Percentiles rank a stretch among this genome's conserved stretches.
phyloP scores from a whole-genome alignment of 2,329 filamentous ascomycete species.

The Alternaria infectoria region DNA sequence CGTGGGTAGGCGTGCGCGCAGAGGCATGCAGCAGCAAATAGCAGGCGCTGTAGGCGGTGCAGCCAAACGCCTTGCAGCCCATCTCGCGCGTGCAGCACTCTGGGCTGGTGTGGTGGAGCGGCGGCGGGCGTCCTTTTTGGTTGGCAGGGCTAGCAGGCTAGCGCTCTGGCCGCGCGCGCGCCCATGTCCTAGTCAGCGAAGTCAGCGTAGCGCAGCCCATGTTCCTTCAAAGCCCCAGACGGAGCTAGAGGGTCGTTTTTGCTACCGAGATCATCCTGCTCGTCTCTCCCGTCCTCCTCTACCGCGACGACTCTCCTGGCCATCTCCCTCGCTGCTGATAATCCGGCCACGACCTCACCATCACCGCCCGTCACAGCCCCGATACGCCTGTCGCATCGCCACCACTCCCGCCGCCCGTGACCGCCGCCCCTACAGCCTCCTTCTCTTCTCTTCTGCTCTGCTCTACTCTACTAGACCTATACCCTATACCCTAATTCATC shows the following conservation, averaged over 20 bases:
- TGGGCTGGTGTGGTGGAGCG: background rate
- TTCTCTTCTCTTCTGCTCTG: conserved; percentile 2
- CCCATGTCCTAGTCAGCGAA: conserved; percentile 3
- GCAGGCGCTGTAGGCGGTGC: background rate
- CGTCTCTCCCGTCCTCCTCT: conserved; percentile 14
- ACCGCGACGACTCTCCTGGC: conserved; percentile 13
- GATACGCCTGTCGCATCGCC: conserved; percentile 19
- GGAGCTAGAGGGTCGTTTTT: conserved; percentile 32
- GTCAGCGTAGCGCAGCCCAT: background rate
- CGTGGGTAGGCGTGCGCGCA: background rate
- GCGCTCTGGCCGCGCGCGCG: conserved; percentile 31
- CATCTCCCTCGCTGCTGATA: conserved; percentile 6
- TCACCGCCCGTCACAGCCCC: conserved; percentile 6
- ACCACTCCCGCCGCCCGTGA: conserved; percentile 13
- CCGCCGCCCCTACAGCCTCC: conserved; percentile 8
- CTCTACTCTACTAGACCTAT: background rate
- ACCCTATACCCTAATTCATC: conserved; percentile 5
- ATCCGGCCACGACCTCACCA: conserved; percentile 2
- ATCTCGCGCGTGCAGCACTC: background rate
- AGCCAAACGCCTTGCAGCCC: conserved; percentile 1
- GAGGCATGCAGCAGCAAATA: background rate
- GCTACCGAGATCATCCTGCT: conserved; percentile 27
- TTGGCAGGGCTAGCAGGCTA: conserved; percentile 20
- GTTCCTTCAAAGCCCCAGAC: conserved; percentile 19
- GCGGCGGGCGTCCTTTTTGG: conserved; percentile 18